Evolutionary conservation across 2,329 filamentous ascomycete species (phyloP).

Genomic region (Aspergillus fischeri): DNA sequence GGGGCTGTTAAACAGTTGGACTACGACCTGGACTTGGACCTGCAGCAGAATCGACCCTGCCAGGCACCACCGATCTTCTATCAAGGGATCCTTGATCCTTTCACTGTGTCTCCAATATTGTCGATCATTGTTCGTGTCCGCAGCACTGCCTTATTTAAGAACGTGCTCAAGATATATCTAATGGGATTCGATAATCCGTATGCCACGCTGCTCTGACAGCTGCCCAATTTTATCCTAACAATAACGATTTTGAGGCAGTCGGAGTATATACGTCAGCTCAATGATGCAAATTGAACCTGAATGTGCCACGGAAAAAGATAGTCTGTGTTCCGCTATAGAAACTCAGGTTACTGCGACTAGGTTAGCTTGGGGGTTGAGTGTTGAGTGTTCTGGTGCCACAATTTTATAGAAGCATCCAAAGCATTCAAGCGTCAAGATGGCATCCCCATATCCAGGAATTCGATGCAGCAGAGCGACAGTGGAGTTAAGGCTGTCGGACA

Average conservation of each 20-base stretch:
- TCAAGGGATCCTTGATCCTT: neutral
- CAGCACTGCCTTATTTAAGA: neutral
- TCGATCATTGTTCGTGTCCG: neutral
- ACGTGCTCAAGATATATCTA: neutral
- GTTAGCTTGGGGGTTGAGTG: neutral
- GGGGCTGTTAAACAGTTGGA: neutral
- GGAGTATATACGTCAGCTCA: neutral
- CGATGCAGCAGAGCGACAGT: neutral
- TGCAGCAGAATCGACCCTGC: slow-evolving; percentile 9
- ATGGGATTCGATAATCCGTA: neutral
- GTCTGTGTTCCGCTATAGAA: neutral
- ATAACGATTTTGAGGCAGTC: neutral
- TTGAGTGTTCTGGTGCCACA: neutral
- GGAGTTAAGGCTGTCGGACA: neutral
- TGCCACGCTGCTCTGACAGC: neutral
- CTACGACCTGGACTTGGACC: slow-evolving; percentile 6
- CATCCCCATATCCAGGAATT: neutral
- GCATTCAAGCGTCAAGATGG: neutral
- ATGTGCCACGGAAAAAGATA: neutral
- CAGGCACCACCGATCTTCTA: slow-evolving; percentile 8
- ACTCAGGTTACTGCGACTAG: no score
- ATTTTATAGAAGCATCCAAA: neutral
- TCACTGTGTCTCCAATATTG: neutral
- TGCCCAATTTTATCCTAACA: neutral
- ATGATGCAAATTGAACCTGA: neutral